phyloP scores from a whole-genome alignment of 768 basidiomycete genomes.

The Mrakia frigida region DNA sequence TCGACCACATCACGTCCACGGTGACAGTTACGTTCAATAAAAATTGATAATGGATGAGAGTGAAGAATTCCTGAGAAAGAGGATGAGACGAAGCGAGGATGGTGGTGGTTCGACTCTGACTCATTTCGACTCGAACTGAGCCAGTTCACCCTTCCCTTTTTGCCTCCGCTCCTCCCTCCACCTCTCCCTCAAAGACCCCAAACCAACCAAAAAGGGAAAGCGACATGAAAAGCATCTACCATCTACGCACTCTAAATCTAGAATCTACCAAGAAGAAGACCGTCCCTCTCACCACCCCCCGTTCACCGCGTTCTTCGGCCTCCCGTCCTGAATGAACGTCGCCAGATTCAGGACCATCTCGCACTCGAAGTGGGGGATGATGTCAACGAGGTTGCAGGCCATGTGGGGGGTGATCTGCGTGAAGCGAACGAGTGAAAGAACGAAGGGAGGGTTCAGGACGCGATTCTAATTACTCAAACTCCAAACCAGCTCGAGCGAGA shows the following conservation, averaged over 20 bases:
- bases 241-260: background rate
- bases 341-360: background rate
- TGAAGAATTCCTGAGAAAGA: too few species aligned
- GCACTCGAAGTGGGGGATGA: slow-evolving; percentile 10
- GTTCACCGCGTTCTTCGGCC: slow-evolving; percentile 9
- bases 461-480: too few species aligned
- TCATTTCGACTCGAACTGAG: too few species aligned
- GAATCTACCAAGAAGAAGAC: background rate
- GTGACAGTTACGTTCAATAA: too few species aligned
- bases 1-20: too few species aligned
- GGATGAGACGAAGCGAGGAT: too few species aligned
- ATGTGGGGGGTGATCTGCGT: background rate
- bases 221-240: background rate
- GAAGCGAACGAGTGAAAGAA: background rate
- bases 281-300: background rate
- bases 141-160: too few species aligned
- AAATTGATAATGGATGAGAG: too few species aligned
- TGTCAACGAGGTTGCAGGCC: slow-evolving; percentile 12
- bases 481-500: background rate
- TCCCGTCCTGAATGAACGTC: background rate
- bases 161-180: too few species aligned
- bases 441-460: background rate
- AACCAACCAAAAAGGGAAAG: background rate
- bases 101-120: too few species aligned
- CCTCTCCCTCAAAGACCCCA: too few species aligned